Conservation (phyloP, 106 monocot species). For the Posidonia australis region DNA sequence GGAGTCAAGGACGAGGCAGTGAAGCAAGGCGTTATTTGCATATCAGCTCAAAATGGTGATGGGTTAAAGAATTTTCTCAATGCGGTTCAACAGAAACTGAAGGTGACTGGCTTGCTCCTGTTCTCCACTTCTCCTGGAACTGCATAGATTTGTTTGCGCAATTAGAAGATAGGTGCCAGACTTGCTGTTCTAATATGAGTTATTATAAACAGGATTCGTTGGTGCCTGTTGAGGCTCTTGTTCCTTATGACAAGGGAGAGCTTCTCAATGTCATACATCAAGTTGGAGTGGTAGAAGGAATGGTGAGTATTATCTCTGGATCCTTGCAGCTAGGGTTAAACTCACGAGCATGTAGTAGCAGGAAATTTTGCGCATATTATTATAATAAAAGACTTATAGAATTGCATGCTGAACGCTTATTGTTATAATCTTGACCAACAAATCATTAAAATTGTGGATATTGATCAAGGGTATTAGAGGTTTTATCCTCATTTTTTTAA, state of each 20-base stretch:
- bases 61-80: constrained; percentile 68
- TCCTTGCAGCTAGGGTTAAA: too few relatives aligned
- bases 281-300: constrained; percentile 73
- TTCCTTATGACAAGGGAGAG: constrained; percentile 84
- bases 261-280: constrained; percentile 85
- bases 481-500: too few relatives aligned
- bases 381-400: too few relatives aligned
- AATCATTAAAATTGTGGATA: too few relatives aligned
- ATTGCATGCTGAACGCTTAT: too few relatives aligned
- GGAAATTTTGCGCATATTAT: too few relatives aligned
- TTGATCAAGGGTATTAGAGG: too few relatives aligned
- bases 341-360: too few relatives aligned
- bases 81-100: constrained; percentile 74
- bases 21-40: constrained; percentile 52
- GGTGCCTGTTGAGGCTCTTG: constrained; percentile 69
- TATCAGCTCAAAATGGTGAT: constrained; percentile 78
- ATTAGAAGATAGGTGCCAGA: too few relatives aligned
- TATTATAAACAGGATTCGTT: constrained; percentile 44
- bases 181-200: too few relatives aligned
- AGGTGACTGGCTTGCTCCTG: constrained; percentile 22
- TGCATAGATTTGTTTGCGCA: background rate
- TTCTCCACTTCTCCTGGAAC: background rate
- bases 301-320: constrained; percentile 36
- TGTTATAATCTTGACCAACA: too few relatives aligned
- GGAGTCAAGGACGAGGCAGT: constrained; percentile 50